Evolutionary conservation across 768 basidiomycete species (phyloP), one percentile per base, ranked within the genome.

Genomic region (Mycena crocata): DNA sequence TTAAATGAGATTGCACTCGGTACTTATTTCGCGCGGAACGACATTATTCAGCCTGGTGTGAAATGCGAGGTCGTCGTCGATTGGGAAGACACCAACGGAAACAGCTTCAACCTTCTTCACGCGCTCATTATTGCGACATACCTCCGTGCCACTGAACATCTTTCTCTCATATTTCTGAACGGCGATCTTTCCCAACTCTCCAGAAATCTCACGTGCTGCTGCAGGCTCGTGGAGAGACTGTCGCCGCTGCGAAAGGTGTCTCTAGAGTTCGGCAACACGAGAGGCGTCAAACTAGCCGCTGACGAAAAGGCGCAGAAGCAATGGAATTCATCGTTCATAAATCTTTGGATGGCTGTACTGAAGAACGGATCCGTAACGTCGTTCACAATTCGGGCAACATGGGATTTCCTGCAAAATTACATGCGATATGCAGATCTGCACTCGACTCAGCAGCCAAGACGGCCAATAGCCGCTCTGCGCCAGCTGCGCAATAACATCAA

Each of bases 91-190:
- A n/a, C 19, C 9, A n/a, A n/a, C n/a, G n/a, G n/a, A n/a, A 5
- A 23, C 37, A 44, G 14, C 28, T 26, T 48, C 17, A 23, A 24
- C 19, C 44, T 59, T 6, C 57, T 59, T 5, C 57, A 34, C 13
- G 57, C 57, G 23, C 57, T 59, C 31, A 24, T 46, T 19, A 23
- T 59, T n/a, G 57, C 57, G 21, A 42, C 57, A 30, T 59, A 31
- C 24, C 24, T 59, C 14, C 35, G 35, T 10, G 46, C 57, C 17
- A 46, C 57, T 5, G 45, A 46, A 23, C n/a, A 6, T 34, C 30
- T 59, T 9, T 59, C 57, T 44, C 32, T 59, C 13, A 59, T 59
- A 28, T 59, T 59, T 31, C 42, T 59, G 7, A 59, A 59, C 32
- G 57, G 30, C 44, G 57, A 59, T 23, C 57, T 59, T 8, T 46